Base-by-base conservation (phyloP, 352 stramenopile genomes). In the Phytophthora crassamura region DNA sequence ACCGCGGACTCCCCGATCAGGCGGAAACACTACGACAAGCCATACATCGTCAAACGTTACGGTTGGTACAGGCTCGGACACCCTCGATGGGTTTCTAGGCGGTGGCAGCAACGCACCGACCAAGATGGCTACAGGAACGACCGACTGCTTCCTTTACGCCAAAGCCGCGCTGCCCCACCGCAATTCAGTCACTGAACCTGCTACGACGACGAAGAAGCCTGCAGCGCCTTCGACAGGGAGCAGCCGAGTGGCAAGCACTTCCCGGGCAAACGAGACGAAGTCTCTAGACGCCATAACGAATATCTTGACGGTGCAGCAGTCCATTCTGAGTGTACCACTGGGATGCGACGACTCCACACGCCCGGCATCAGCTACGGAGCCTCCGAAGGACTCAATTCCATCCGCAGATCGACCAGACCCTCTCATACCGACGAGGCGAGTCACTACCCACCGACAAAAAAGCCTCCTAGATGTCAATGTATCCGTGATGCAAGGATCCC, bases 81-180 rank as follows among this genome's bases (percentile, higher is more conserved):
- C 49, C 11, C n/a, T 51, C 0, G 40, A 61, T 41, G 48, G 39
- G 5, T 40, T 67, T 9, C 18, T 55, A 5, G 46, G 54, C 8
- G 14, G 7, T 20, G 33, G 9, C 32, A 42, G 32, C 15, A 36
- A 7, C 35, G 25, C 52, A 32, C 49, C 46, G 18, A 69, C 76
- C 5, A 63, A 53, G 46, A 66, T 73, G 40, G 22, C 36, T 0
- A 64, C 66, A 0, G 64, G 52, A 33, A 50, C 32, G 11, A 39
- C 33, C 15, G 74, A 86, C 28, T 86, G 72, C 46, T 86, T 88
- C 38, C 62, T 88, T 5, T 77, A 83, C 41, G 72, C 76, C 25
- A 84, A 80, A 62, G 72, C 74, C 0, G 69, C 74, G 0, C 55
- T 88, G 25, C 70, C 77, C 15, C 54, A 70, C 22, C 60, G 60